Conservation (phyloP, 2,329 filamentous ascomycete genomes). For the Sporothrix pseudoabietina region DNA sequence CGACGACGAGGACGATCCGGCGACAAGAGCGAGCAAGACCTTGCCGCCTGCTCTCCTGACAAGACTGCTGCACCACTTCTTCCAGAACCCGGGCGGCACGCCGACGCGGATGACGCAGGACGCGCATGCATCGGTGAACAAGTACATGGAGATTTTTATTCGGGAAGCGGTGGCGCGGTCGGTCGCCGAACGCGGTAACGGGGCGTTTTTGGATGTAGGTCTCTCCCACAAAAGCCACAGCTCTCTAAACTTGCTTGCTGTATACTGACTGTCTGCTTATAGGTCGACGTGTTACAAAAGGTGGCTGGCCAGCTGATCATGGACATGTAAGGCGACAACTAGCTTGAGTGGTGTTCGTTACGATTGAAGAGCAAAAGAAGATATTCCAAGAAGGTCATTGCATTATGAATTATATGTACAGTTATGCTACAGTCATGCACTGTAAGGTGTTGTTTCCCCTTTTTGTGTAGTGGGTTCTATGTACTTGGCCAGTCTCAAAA, state of each 20-base stretch:
- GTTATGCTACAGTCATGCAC: conserved; percentile 23
- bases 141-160: conserved; percentile 90
- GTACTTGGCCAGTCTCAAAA: neutral
- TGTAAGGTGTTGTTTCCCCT: neutral
- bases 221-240: neutral
- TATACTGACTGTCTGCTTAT: neutral
- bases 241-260: too few species aligned
- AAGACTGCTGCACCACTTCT: conserved; percentile 76
- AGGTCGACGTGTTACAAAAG: conserved; percentile 90
- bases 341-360: neutral
- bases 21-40: conserved; percentile 42
- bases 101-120: conserved; percentile 74
- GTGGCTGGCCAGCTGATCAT: conserved; percentile 80
- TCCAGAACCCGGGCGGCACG: conserved; percentile 57
- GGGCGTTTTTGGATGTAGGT: conserved; percentile 73
- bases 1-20: conserved; percentile 39
- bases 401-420: conserved; percentile 25
- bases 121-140: conserved; percentile 74
- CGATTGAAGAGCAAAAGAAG: neutral
- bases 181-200: conserved; percentile 64
- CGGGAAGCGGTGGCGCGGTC: conserved; percentile 83
- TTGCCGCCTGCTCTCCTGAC: conserved; percentile 77
- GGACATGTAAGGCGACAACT: conserved; percentile 66
- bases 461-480: neutral
- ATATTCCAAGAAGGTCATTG: conserved; percentile 14